Conservation (phyloP, 2,329 filamentous ascomycete genomes). For the Botrytis squamosa region DNA sequence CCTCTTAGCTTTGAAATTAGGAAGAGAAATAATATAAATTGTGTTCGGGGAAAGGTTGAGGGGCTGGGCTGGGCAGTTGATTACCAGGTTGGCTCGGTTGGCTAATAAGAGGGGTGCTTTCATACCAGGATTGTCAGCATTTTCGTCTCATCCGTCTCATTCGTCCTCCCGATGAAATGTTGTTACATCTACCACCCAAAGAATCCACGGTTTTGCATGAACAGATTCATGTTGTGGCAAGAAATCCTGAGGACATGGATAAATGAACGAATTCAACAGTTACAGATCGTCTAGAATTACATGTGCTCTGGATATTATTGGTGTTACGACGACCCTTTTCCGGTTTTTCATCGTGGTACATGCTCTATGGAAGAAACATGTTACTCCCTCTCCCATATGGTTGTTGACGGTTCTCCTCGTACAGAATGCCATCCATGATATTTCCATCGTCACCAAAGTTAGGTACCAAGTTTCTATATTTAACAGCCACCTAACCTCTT, state of each 20-base stretch:
- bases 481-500: neutral
- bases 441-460: neutral
- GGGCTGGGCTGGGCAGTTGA: conserved; percentile 9
- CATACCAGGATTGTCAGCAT: neutral
- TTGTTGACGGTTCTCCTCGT: neutral
- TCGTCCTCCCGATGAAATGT: neutral
- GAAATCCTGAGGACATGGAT: neutral
- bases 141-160: conserved; percentile 8
- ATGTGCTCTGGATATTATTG: neutral
- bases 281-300: neutral
- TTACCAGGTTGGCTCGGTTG: neutral
- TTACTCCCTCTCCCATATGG: neutral
- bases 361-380: neutral
- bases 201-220: conserved; percentile 13
- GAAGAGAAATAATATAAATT: neutral
- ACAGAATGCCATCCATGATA: neutral
- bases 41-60: conserved; percentile 9
- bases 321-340: neutral
- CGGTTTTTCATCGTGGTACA: conserved; percentile 4
- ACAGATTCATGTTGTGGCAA: conserved; percentile 14
- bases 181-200: conserved; percentile 12
- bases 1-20: neutral
- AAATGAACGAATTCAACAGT: neutral
- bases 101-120: neutral
- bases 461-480: conserved; percentile 8